These are phyloP conservation scores for Phoma sp. DNA, from an alignment of 2,329 filamentous ascomycete genomes.

Conservation along the genomic window DNA sequence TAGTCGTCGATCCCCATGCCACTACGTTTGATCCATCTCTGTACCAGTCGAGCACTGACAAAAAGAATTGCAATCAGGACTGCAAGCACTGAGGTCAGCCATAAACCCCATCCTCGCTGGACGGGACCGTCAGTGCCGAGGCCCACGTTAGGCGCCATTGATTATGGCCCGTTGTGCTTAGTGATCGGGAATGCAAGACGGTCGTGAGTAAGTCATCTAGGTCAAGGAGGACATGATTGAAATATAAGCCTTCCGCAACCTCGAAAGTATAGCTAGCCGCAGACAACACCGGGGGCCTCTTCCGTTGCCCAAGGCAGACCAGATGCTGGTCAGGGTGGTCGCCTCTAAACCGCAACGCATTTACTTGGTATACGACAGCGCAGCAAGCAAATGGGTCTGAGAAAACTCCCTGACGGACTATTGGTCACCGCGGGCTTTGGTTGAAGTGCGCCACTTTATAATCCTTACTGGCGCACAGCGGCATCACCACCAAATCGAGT, in stretches of 20 bases:
- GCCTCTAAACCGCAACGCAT: background rate
- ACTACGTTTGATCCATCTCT: constrained; percentile 24
- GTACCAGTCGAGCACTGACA: constrained; percentile 23
- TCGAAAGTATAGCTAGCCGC: too few relatives aligned
- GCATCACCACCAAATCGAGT: background rate
- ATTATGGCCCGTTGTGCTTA: background rate
- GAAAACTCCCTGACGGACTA: background rate
- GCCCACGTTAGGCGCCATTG: constrained; percentile 30
- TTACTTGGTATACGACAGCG: background rate
- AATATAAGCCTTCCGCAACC: too few relatives aligned
- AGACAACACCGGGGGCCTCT: too few relatives aligned
- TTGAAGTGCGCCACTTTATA: background rate
- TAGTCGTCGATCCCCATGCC: constrained; percentile 32
- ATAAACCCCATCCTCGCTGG: constrained; percentile 31
- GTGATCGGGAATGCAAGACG: too few relatives aligned
- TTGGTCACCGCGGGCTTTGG: background rate
- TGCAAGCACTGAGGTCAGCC: constrained; percentile 30
- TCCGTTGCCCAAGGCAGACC: background rate
- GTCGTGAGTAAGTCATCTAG: too few relatives aligned
- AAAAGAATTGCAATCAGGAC: constrained; percentile 27
- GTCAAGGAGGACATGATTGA: too few relatives aligned
- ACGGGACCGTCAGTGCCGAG: constrained; percentile 28
- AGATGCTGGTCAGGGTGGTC: background rate
- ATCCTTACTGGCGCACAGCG: background rate
- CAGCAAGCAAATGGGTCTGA: constrained; percentile 2